Evolutionary conservation across 2,329 filamentous ascomycete species (phyloP).

Genomic region (Alternaria arbusti): DNA sequence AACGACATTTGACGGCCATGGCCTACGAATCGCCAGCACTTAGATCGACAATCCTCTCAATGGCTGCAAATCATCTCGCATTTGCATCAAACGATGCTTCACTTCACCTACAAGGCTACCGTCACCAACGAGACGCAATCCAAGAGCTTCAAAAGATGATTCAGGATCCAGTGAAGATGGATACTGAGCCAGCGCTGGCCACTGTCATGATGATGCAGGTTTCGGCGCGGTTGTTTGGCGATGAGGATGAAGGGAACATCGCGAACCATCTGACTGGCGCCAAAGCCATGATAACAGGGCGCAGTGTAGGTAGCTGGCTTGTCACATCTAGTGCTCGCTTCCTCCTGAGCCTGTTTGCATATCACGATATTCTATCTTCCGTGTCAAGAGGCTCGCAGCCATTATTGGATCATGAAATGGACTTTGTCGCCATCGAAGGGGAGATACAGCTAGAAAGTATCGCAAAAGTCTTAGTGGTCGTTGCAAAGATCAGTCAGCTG

Average conservation of each 20-base stretch:
- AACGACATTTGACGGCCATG: slow-evolving; percentile 38
- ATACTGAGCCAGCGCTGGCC: slow-evolving; percentile 32
- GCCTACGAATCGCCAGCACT: slow-evolving; percentile 31
- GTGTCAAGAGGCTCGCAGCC: slow-evolving; percentile 36
- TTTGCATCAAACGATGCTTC: slow-evolving; percentile 25
- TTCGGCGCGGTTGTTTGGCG: slow-evolving; percentile 35
- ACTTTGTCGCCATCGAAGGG: slow-evolving; percentile 35
- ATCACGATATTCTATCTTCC: slow-evolving; percentile 42
- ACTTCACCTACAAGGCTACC: slow-evolving; percentile 32
- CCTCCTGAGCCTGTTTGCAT: slow-evolving; percentile 39
- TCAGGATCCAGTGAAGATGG: slow-evolving; percentile 24
- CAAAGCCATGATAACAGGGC: slow-evolving; percentile 37
- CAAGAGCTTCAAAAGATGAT: slow-evolving; percentile 32
- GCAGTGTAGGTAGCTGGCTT: slow-evolving; percentile 10
- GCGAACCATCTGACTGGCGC: slow-evolving; percentile 40
- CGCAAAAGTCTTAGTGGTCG: slow-evolving; percentile 32
- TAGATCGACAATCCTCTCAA: slow-evolving; percentile 39
- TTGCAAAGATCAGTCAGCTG: slow-evolving; percentile 35
- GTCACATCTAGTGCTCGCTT: slow-evolving; percentile 33
- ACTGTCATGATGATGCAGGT: slow-evolving; percentile 46
- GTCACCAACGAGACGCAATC: slow-evolving; percentile 39
- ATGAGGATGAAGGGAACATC: slow-evolving; percentile 32
- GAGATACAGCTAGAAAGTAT: slow-evolving; percentile 30
- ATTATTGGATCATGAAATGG: slow-evolving; percentile 25
- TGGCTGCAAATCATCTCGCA: slow-evolving; percentile 41